Base-by-base conservation (phyloP, 1,284 basidiomycete genomes). In the Fomitopsis pinicola region DNA sequence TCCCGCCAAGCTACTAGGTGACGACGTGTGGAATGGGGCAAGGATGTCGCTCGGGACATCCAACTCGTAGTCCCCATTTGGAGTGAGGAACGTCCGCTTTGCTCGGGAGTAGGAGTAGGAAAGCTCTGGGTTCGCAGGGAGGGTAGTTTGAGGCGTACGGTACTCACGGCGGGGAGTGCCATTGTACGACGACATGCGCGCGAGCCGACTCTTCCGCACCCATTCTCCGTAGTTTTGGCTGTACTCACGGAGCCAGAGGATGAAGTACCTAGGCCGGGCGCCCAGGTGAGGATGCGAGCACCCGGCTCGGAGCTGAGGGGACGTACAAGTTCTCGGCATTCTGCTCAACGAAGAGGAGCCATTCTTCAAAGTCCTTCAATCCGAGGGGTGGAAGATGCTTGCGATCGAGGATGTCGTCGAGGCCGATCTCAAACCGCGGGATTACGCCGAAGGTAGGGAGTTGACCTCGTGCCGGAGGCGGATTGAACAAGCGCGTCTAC, bases 281-380 rank as follows among this genome's bases (percentile, higher is more conserved):
- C 26, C 10, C 45, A 55, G 14, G 48, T 35, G 17, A 54, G 52
- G 45, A 10, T 9, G 63, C 28, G 38, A 26, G 58, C 15, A 22
- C 4, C 35, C 5, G 19, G 28, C 28, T n/a, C 30, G 52, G 9
- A 14, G 55, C 33, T 38, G 38, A 19, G 53, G 22, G 46, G 38
- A 75, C 81, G 72, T 63, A 86, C 85, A 92, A 79, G 68, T 89
- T 90, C 71, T 91, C 88, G 30, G 86, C 82, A 53, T 78, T 79
- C 58, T 80, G 79, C 67, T 91, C 89, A 55, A 89, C 87, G 72
- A 88, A 90, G 40, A 91, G 77, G 54, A 92, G 75, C 82, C 89
- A 91, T 72, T 92, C 89, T 75, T 91, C 89, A 62, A 91, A 85
- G 72, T 91, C 89, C 72, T 91, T 91, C 66, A 91, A 78, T 42